Percentiles rank a stretch among this genome's conserved stretches.
Conservation (phyloP, 2,329 filamentous ascomycete genomes). For the Penicillium polonicum region DNA sequence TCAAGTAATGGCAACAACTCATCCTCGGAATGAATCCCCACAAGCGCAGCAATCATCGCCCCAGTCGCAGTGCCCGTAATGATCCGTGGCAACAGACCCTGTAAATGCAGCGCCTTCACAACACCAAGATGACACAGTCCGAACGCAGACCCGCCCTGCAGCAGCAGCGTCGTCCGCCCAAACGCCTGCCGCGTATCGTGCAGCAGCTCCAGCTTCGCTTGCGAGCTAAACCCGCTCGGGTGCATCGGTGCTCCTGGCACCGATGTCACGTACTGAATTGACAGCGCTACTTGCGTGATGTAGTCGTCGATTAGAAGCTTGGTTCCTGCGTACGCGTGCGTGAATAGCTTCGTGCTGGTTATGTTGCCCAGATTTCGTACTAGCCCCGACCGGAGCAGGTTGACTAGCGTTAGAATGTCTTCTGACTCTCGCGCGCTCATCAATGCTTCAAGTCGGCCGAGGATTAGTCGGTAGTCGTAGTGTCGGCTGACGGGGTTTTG, state of each 20-base stretch:
- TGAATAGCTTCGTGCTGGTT: slow-evolving; percentile 75
- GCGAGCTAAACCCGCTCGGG: slow-evolving; percentile 60
- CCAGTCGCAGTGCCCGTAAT: slow-evolving; percentile 90
- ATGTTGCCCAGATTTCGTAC: slow-evolving; percentile 91
- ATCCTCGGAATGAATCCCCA: slow-evolving; percentile 82
- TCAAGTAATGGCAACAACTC: slow-evolving; percentile 75
- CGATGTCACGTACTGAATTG: slow-evolving; percentile 71
- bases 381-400: slow-evolving; percentile 72
- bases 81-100: slow-evolving; percentile 79
- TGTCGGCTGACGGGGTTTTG: slow-evolving; percentile 75
- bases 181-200: slow-evolving; percentile 87
- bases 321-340: slow-evolving; percentile 80
- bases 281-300: slow-evolving; percentile 76
- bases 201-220: slow-evolving; percentile 80
- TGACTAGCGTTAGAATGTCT: slow-evolving; percentile 72
- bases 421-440: slow-evolving; percentile 66
- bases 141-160: slow-evolving; percentile 90
- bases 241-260: slow-evolving; percentile 59
- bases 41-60: slow-evolving; percentile 82
- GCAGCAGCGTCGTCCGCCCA: slow-evolving; percentile 77
- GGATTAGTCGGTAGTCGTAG: slow-evolving; percentile 85
- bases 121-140: slow-evolving; percentile 88
- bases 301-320: slow-evolving; percentile 92
- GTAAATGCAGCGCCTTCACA: slow-evolving; percentile 79
- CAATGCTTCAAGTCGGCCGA: slow-evolving; percentile 70